Evolutionary conservation across 2,329 filamentous ascomycete genomes (phyloP).

Genomic region (Pyrenophora tritici-repentis): DNA sequence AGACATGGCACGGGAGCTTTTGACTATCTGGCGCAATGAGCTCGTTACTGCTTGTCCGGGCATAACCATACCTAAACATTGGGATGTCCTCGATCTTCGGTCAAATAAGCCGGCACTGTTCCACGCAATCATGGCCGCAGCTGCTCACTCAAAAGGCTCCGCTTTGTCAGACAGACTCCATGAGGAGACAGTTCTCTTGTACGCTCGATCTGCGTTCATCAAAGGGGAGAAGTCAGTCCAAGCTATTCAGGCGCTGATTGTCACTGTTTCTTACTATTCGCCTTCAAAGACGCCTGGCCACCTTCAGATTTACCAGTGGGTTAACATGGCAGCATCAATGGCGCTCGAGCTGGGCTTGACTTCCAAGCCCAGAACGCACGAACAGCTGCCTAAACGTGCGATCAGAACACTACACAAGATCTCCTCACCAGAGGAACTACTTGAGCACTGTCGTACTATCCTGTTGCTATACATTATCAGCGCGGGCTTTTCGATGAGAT

Average conservation of each 20-base stretch:
- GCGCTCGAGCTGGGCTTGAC: conserved; percentile 45
- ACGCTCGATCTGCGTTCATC: conserved; percentile 41
- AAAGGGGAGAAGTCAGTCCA: conserved; percentile 47
- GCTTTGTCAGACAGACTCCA: conserved; percentile 39
- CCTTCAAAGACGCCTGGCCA: conserved; percentile 40
- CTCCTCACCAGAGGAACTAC: conserved; percentile 41
- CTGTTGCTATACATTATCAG: conserved; percentile 39
- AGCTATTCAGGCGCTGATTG: conserved; percentile 42
- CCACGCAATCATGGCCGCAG: conserved; percentile 45
- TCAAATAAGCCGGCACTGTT: conserved; percentile 42
- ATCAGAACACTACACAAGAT: conserved; percentile 41
- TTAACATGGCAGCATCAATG: conserved; percentile 45
- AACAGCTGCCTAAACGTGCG: conserved; percentile 43
- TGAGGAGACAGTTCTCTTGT: conserved; percentile 42
- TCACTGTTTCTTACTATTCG: conserved; percentile 43
- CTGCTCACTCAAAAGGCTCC: conserved; percentile 40
- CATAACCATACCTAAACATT: conserved; percentile 36
- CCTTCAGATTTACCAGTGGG: conserved; percentile 43
- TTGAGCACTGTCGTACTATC: conserved; percentile 44
- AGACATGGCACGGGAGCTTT: conserved; percentile 35
- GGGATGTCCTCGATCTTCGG: conserved; percentile 38
- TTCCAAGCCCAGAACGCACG: conserved; percentile 45
- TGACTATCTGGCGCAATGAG: conserved; percentile 39
- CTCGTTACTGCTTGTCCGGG: conserved; percentile 37
- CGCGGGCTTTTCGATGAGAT: conserved; percentile 41